Base-by-base conservation (phyloP, 495 filamentous ascomycete genomes). In the Annulohypoxylon stygium region DNA sequence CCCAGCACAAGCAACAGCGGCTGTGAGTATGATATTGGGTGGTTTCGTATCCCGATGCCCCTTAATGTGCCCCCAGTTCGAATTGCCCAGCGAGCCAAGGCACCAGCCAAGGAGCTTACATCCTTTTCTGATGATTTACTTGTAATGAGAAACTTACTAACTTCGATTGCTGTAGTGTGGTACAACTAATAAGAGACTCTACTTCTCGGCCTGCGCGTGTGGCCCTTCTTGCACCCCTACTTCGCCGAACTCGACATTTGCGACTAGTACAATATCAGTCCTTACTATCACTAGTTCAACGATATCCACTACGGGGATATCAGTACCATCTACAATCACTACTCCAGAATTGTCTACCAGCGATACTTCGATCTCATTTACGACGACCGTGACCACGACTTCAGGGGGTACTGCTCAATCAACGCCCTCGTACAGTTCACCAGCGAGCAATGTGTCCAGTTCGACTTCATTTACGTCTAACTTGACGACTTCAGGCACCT, bases 151-250 rank as follows among this genome's bases (percentile, higher is more conserved):
- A 11, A 64, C 18, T 37, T 37, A 20, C 67, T 74, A 36, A 74
- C 34, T 47, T 23, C 18, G 11, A 41, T 5, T 25, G 4, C 9
- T 36, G 11, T 39, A 74, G 71, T 78, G 76, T 34, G 76, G 76
- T 6, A 78, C 65, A 64, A 60, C 59, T 9, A 73, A 75, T 43
- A 73, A 65, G 57, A 20, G 14, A 5, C 37, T 67, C 25, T 78
- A 78, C 9, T 67, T 77, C 5, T 76, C 65, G 25, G 76, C 76
- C 39, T 78, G 76, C 36, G 58, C 65, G n/a, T 78, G 76, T 20
- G 65, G 63, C 25, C 63, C 65, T 47, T 47, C 51, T 33, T 78
- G 76, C n/a, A 55, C 76, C 33, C 69, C 76, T 61, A 9, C 45
- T 59, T 8, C 20, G 10, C 43, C 69, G 23, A 59, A 12, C 51